A percentile compares a stretch with the other conserved stretches of the same genome.
Evolutionary conservation across 2,329 filamentous ascomycete species (phyloP).

Genomic region (Zymoseptoria tritici): DNA sequence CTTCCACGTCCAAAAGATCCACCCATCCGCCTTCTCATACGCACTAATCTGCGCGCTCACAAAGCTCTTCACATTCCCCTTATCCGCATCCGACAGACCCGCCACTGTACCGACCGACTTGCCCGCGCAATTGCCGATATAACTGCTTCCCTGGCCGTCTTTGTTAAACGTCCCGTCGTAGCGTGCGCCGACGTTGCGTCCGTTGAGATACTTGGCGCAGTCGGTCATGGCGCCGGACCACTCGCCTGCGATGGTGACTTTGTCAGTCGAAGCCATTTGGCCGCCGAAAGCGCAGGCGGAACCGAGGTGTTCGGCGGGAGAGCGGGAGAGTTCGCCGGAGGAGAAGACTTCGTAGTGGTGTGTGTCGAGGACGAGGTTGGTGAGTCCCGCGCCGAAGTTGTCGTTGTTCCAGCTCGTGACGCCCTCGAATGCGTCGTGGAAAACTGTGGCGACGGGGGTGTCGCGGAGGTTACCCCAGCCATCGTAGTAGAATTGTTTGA

Average conservation of each 20-base stretch:
- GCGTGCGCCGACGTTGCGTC: conserved; percentile 52
- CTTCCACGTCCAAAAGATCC: conserved; percentile 48
- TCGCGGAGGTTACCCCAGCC: conserved; percentile 40
- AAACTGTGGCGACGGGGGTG: conserved; percentile 36
- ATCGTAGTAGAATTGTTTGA: conserved; percentile 42
- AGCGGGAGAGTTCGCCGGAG: conserved; percentile 31
- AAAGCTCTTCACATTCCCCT: conserved; percentile 37
- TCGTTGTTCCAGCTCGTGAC: conserved; percentile 35
- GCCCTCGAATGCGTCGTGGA: conserved; percentile 43
- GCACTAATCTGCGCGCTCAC: conserved; percentile 43
- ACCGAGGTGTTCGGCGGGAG: conserved; percentile 32
- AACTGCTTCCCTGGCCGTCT: conserved; percentile 28
- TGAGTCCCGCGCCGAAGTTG: conserved; percentile 39
- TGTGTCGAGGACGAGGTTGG: conserved; percentile 39
- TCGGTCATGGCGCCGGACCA: conserved; percentile 63
- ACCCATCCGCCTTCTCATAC: conserved; percentile 41
- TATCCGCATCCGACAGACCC: conserved; percentile 35
- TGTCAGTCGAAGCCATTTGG: conserved; percentile 41
- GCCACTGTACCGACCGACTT: conserved; percentile 39
- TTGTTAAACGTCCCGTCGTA: conserved; percentile 49
- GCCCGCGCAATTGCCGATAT: conserved; percentile 38
- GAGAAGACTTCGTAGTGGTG: conserved; percentile 44
- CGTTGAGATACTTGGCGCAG: conserved; percentile 45
- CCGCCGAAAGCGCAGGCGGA: conserved; percentile 39
- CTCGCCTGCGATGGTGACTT: conserved; percentile 62